A percentile compares a stretch with the other conserved stretches of the same genome.
Conservation (phyloP, 1,139 yeast genomes). For the Zhuliangozyma blackwelliae region DNA sequence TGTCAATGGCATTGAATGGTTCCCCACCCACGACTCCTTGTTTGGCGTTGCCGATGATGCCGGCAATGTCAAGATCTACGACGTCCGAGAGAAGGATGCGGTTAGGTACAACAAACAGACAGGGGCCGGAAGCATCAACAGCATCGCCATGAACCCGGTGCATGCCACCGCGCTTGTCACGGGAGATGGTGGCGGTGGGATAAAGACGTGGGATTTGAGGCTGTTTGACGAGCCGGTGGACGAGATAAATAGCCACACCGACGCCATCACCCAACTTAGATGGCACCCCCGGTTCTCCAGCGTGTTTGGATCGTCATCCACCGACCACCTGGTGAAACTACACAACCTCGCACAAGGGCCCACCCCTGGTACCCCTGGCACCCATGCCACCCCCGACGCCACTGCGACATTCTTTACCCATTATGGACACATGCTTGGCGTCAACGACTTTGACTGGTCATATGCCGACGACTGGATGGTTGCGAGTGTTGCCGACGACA, state of each 20-base stretch:
- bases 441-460: slow-evolving; percentile 87
- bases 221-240: slow-evolving; percentile 16
- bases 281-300: slow-evolving; percentile 71
- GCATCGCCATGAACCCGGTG: slow-evolving; percentile 59
- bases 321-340: slow-evolving; percentile 64
- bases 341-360: slow-evolving; percentile 53
- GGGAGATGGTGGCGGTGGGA: slow-evolving; percentile 60
- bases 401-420: slow-evolving; percentile 55
- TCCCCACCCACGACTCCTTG: slow-evolving; percentile 53
- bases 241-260: slow-evolving; percentile 45
- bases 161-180: slow-evolving; percentile 55
- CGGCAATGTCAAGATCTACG: slow-evolving; percentile 45
- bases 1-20: slow-evolving; percentile 61
- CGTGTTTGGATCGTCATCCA: slow-evolving; percentile 68
- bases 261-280: slow-evolving; percentile 62
- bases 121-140: slow-evolving; percentile 53
- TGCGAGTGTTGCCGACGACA: slow-evolving; percentile 85
- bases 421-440: slow-evolving; percentile 87
- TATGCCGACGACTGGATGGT: slow-evolving; percentile 72
- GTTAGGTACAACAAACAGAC: slow-evolving; percentile 21
- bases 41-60: slow-evolving; percentile 58
- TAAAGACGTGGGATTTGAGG: slow-evolving; percentile 72
- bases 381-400: slow-evolving; percentile 22
- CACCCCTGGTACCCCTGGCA: too few relatives aligned
- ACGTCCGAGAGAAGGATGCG: slow-evolving; percentile 32